Evolutionary conservation across 192 early-diverging fungal genomes (phyloP), one percentile per base, ranked within the genome.

Genomic region (Coemansia umbellata): DNA sequence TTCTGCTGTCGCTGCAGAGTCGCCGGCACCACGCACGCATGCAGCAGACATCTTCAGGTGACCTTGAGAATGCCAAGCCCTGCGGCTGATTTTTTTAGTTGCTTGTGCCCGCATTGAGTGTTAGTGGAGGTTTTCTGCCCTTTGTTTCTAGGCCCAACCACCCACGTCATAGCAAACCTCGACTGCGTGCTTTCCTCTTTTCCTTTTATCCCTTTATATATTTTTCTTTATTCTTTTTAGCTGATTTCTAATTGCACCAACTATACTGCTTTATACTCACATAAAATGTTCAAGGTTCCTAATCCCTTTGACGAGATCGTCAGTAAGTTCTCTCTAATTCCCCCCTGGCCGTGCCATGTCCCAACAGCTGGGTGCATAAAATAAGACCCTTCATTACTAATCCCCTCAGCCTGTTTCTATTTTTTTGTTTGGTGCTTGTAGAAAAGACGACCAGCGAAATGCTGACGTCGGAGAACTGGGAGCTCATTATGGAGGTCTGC

Each of bases 381-480:
- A n/a, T n/a, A n/a, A n/a, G n/a, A n/a, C n/a, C n/a, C n/a, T n/a
- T n/a, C n/a, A n/a, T n/a, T n/a, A n/a, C n/a, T n/a, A n/a, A n/a
- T n/a, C n/a, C n/a, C n/a, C n/a, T n/a, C n/a, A n/a, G n/a, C n/a
- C n/a, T 17, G 26, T 43, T 19, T 17, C 14, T 17, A 3, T n/a
- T 43, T 43, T n/a, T n/a, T n/a, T n/a, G n/a, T n/a, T n/a, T n/a
- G 45, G 0, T 26, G 0, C 27, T 23, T 41, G 33, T 79, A 84
- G 84, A 65, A 55, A 81, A 86, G 68, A 94, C 96, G 11, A 99
- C 97, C 6, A 87, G 84, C 74, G 94, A 97, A 66, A 91, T 81
- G 41, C 84, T 95, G 56, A 91, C 93, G 10, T 79, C 84, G 32
- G 97, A 99, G 75, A 89, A 99, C 79, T 99, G 95, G 94, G 82